Base-by-base conservation (phyloP, 352 stramenopile genomes). In the Globisporangium splendens region DNA sequence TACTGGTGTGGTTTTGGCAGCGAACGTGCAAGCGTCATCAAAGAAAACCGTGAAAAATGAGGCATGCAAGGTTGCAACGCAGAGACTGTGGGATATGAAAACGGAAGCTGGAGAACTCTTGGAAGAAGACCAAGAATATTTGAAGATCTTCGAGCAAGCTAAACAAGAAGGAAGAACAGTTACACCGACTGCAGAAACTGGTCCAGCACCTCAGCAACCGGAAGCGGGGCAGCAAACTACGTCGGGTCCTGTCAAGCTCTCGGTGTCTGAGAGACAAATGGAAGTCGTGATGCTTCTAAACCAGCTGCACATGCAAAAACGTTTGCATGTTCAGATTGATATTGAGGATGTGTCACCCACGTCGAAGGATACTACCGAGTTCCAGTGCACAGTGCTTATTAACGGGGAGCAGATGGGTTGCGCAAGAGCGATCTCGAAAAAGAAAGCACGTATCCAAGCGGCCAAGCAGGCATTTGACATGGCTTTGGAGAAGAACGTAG, bases 71-170 rank as follows among this genome's bases (percentile, higher is more conserved):
- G 57, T 70, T 21, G 77, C 71, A 8, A 88, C 89, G 41, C 74
- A 93, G 43, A 93, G 86, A 54, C 60, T 96, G 0, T 88, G 88
- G 66, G 69, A 83, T 39, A 70, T 78, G 38, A 97, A 97, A 51
- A 72, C 77, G 50, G 66, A 66, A 17, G 67, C 77, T 24, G 77
- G 70, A 1, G 82, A 79, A 21, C 63, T 83, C 44, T 54, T 71
- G 13, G 61, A 75, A 10, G 76, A 83, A 54, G 84, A 95, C 21
- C 33, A 82, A 48, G 55, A 73, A 33, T 83, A 96, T 21, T 74
- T 90, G 65, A 79, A 80, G 15, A 68, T 68, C 46, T 73, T 75
- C 12, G 65, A 82, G 41, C 54, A 65, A 56, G 50, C 59, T 2
- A 59, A 73, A 42, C 63, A 79, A 8, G 80, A 93, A 42, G 63